These are phyloP conservation scores for Salvia hispanica DNA, from an alignment of 257 asterid species.

Conservation along the genomic window DNA sequence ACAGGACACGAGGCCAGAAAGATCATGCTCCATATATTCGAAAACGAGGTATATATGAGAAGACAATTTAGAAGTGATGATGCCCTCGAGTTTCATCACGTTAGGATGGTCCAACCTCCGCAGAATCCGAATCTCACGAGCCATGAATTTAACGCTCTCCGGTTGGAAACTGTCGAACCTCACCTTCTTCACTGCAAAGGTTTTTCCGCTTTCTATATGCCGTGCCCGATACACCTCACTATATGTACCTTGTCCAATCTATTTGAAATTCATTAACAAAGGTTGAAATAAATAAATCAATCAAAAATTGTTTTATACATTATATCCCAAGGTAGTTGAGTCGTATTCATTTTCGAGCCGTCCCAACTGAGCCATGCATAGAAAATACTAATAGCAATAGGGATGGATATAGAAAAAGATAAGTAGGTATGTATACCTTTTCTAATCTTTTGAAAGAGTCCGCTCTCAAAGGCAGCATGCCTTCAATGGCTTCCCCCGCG, in stretches of 20 bases:
- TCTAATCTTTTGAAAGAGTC: conserved; percentile 80
- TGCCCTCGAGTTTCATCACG: conserved; percentile 91
- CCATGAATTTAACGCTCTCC: conserved; percentile 91
- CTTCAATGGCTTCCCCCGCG: conserved; percentile 90
- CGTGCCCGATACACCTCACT: conserved; percentile 92
- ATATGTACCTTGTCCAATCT: conserved; percentile 97
- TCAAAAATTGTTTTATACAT: too few relatives aligned
- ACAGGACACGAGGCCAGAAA: conserved; percentile 79
- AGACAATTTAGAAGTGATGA: conserved; percentile 77
- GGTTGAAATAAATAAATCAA: too few relatives aligned
- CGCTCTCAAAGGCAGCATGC: conserved; percentile 76
- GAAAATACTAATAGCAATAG: too few relatives aligned
- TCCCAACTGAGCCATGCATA: too few relatives aligned
- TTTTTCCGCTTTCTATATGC: conserved; percentile 63
- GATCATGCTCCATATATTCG: conserved; percentile 98
- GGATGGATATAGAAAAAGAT: too few relatives aligned
- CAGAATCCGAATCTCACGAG: conserved; percentile 79
- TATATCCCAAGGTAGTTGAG: too few relatives aligned
- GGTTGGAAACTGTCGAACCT: conserved; percentile 84
- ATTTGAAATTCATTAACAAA: too few relatives aligned
- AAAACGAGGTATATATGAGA: conserved; percentile 82
- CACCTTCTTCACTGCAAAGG: conserved; percentile 92
- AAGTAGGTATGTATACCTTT: conserved; percentile 41
- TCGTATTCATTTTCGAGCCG: too few relatives aligned
- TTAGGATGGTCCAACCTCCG: conserved; percentile 91